Evolutionary conservation across 495 filamentous ascomycete species (phyloP), one percentile per base, ranked within the genome.

Genomic region (Penicillium taxi): DNA sequence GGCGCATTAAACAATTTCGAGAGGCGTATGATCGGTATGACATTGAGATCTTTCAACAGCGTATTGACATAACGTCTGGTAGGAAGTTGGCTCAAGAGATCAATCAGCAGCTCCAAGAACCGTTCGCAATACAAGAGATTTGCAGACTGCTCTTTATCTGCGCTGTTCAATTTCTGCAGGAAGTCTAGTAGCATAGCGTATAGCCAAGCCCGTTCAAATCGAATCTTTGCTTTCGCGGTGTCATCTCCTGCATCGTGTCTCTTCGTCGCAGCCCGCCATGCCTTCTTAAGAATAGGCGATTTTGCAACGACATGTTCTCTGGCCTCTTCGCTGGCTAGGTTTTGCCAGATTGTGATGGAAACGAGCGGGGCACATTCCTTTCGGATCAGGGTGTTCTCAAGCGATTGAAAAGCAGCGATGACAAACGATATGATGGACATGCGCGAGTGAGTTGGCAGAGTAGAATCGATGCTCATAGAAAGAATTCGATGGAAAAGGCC

Each of bases 291-390:
- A 28, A 81, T 78, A 5, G 74, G 56, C 22, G 76, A 73, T 42
- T 83, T 78, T 22, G 82, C 75, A 32, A 96, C 69, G 24, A 77
- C 72, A 27, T 59, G 64, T 35, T 87, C 80, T 41, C 85, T 72
- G 26, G 77, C 74, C 19, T 71, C 63, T 13, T 83, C 78, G 41
- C 74, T 84, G 14, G 82, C 82, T 19, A 99, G 63, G 48, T 94
- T 90, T 48, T 95, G 84, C 91, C 91, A 96, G 48, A 93, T 84
- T 1, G 85, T 83, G 47, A 99, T 94, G 1, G 86, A 88, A 26
- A 99, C 90, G 25, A 99, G 68, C 8, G 91, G 85, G 26, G 88
- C 93, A 62, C 90, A 96, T 66, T 99, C 90, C 53, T 94, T 96
- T 31, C 91, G 75, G 19, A 96, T 83, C 32, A 95, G 71, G 14